Conservation (phyloP, 2,329 filamentous ascomycete species). For the Aspergillus clavatus region DNA sequence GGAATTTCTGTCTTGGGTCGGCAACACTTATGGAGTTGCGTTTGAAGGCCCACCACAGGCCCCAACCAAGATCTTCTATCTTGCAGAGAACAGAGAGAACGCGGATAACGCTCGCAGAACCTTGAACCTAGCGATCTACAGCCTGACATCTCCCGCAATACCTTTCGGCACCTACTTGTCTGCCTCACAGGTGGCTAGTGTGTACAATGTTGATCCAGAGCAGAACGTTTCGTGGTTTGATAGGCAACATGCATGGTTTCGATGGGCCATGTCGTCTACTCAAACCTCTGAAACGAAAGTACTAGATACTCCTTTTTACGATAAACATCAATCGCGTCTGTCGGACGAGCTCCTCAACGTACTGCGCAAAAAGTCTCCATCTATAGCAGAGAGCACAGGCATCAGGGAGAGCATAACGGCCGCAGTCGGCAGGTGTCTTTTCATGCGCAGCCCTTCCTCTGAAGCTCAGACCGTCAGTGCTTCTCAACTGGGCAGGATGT, state of each 20-base stretch:
- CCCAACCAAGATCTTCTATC: constrained; percentile 29
- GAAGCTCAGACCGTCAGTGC: constrained; percentile 23
- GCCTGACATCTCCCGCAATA: constrained; percentile 14
- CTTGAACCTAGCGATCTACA: constrained; percentile 28
- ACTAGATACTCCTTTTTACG: constrained; percentile 23
- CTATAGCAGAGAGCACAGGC: background rate
- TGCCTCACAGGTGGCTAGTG: constrained; percentile 22
- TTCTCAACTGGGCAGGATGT: constrained; percentile 26
- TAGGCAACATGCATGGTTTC: constrained; percentile 32
- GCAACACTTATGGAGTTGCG: constrained; percentile 27
- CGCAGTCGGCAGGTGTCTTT: constrained; percentile 37
- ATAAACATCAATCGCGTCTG: constrained; percentile 27
- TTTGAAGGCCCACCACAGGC: constrained; percentile 20
- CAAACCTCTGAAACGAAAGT: constrained; percentile 16
- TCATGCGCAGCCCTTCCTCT: constrained; percentile 23
- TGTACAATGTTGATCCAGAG: constrained; percentile 23
- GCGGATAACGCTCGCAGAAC: constrained; percentile 33
- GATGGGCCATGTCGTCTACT: constrained; percentile 32
- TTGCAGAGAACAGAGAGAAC: constrained; percentile 27
- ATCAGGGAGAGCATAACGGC: constrained; percentile 33
- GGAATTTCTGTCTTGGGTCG: constrained; percentile 32
- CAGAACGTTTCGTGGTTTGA: constrained; percentile 28
- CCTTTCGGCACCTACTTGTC: constrained; percentile 35
- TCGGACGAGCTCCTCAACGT: constrained; percentile 31
- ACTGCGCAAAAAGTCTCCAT: constrained; percentile 16